These are phyloP conservation scores for Xylariomycetidae sp. DNA, from an alignment of 2,329 filamentous ascomycete species.

Conservation along the genomic window DNA sequence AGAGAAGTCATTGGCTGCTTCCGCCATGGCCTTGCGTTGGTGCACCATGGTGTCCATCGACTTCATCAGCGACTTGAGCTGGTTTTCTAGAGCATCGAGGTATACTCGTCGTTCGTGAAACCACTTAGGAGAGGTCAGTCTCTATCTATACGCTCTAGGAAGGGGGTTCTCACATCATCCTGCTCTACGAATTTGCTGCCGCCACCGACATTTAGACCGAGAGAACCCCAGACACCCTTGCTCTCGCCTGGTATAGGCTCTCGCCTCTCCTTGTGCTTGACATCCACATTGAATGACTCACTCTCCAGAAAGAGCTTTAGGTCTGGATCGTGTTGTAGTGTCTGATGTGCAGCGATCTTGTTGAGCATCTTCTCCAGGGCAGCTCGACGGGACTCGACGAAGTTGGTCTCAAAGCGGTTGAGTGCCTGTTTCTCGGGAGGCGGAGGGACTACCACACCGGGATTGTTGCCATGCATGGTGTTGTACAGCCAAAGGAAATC, in stretches of 20 bases:
- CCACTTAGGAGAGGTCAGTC: conserved; percentile 55
- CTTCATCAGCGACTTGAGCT: conserved; percentile 85
- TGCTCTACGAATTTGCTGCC: conserved; percentile 93
- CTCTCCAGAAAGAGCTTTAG: conserved; percentile 96
- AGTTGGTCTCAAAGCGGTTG: conserved; percentile 91
- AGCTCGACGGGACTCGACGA: conserved; percentile 86
- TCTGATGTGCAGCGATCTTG: conserved; percentile 85
- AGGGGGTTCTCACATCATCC: conserved; percentile 71
- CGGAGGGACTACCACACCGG: conserved; percentile 89
- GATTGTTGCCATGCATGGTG: conserved; percentile 88
- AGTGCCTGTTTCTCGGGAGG: conserved; percentile 98
- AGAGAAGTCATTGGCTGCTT: conserved; percentile 90
- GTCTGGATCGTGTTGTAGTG: conserved; percentile 87
- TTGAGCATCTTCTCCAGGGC: conserved; percentile 97
- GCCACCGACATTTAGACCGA: conserved; percentile 74
- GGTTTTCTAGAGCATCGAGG: conserved; percentile 86
- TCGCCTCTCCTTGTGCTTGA: conserved; percentile 95
- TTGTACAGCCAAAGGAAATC: conserved; percentile 99
- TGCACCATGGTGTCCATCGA: conserved; percentile 89
- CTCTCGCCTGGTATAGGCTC: conserved; percentile 82
- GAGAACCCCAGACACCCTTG: conserved; percentile 86
- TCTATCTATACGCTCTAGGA: not conserved
- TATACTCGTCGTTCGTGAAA: conserved; percentile 97
- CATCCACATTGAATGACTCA: conserved; percentile 89
- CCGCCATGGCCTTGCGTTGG: conserved; percentile 89